Percentiles rank a stretch among this genome's conserved stretches.
These are phyloP conservation scores for Mycena pura DNA, from an alignment of 768 basidiomycete genomes.

Conservation along the genomic window DNA sequence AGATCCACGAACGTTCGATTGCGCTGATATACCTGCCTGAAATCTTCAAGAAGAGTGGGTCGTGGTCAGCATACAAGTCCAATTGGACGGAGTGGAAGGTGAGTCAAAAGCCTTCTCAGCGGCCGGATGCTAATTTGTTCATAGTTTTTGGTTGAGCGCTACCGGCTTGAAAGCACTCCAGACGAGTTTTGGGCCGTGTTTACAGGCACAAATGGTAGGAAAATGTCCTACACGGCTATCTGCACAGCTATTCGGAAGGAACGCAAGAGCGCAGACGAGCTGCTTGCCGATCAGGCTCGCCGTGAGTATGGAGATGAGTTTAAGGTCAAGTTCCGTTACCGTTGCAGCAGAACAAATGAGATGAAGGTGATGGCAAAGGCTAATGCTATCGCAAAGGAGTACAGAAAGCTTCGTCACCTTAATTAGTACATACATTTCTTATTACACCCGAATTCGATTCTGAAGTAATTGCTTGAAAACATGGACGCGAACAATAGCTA, in stretches of 20 bases:
- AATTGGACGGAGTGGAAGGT: conserved; percentile 25
- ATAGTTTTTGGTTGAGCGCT: conserved; percentile 26
- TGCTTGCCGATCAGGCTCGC: conserved; percentile 15
- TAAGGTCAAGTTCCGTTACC: conserved; percentile 23
- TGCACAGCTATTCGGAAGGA: not conserved
- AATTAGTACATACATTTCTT: too few relatives aligned
- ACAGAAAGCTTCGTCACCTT: not conserved
- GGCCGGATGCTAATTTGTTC: not conserved
- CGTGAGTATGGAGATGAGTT: conserved; percentile 23
- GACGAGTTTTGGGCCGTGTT: conserved; percentile 29
- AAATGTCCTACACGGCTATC: conserved; percentile 26
- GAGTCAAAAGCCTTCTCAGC: not conserved
- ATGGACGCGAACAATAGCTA: too few relatives aligned
- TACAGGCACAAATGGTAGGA: conserved; percentile 1
- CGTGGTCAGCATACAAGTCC: conserved; percentile 5
- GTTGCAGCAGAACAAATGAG: conserved; percentile 7
- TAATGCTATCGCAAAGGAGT: conserved; percentile 18
- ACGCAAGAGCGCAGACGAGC: conserved; percentile 7
- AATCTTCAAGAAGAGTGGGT: conserved; percentile 7
- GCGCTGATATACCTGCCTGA: conserved; percentile 8
- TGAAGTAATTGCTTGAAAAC: too few relatives aligned
- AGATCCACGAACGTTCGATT: conserved; percentile 20
- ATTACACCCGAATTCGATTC: too few relatives aligned
- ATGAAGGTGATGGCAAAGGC: conserved; percentile 19
- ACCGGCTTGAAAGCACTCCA: conserved; percentile 8